phyloP scores from a whole-genome alignment of 768 basidiomycete species.

The Boletellus ananas region DNA sequence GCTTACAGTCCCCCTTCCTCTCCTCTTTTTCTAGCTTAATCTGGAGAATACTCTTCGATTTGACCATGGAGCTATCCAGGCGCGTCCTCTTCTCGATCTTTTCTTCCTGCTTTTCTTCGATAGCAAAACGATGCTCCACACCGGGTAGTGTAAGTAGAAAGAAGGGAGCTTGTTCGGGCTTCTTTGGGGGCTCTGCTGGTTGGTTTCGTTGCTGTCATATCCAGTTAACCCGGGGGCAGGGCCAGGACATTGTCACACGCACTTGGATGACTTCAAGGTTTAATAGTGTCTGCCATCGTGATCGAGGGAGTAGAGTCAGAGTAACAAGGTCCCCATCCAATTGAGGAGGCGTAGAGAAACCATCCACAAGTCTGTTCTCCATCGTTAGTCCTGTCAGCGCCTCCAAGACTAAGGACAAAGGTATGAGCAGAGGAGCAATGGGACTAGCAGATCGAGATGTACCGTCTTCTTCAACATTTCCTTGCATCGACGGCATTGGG shows the following conservation, averaged over 20 bases:
- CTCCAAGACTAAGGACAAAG: constrained; percentile 52
- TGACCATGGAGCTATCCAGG: constrained; percentile 49
- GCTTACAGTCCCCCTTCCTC: constrained; percentile 66
- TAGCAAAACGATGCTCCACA: constrained; percentile 76
- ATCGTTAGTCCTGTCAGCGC: constrained; percentile 62
- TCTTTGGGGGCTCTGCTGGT: constrained; percentile 93
- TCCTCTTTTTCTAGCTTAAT: constrained; percentile 58
- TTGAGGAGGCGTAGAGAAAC: constrained; percentile 84
- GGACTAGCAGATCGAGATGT: constrained; percentile 12
- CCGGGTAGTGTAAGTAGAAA: constrained; percentile 93
- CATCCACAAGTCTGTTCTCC: constrained; percentile 58
- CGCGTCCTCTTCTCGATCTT: constrained; percentile 42
- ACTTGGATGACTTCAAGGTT: constrained; percentile 94
- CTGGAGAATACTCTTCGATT: constrained; percentile 66
- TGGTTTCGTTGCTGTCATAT: constrained; percentile 81
- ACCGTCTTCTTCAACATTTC: constrained; percentile 78
- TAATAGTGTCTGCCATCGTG: constrained; percentile 95
- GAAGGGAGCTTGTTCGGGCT: constrained; percentile 93
- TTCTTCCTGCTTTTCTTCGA: constrained; percentile 40
- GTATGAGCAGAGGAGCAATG: constrained; percentile 5
- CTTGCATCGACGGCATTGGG: constrained; percentile 81
- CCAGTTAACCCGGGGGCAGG: neutral
- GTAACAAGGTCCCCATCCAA: constrained; percentile 90
- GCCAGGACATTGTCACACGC: constrained; percentile 16
- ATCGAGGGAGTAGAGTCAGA: constrained; percentile 84